Base-by-base conservation (phyloP, 2,329 filamentous ascomycete genomes). In the Sporothrix humicola region DNA sequence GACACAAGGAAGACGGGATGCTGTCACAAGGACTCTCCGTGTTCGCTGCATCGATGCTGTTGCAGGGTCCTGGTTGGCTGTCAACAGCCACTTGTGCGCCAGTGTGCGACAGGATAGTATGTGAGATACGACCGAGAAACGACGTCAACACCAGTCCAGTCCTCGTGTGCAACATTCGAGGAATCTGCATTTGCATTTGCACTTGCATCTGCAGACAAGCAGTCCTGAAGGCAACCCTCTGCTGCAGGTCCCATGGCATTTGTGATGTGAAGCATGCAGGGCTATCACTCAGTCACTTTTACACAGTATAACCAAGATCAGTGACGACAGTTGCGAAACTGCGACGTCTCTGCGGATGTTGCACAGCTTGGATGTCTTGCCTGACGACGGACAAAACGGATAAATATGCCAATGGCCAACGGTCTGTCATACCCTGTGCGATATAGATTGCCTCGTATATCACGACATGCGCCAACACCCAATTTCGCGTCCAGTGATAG, bases 391-490 rank as follows among this genome's bases (percentile, higher is more conserved):
- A 50, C 63, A 50, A 50, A 6, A 37, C 7, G 31, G 31, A 37
- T 1, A 37, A 37, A 37, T 6, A 5, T 1, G 31, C 31, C 31
- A 37, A 26, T 20, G 20, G 8, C 26, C 44, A 50, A 17, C 12
- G 44, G 59, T 23, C 37, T 23, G 59, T 44, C 42, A 20, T 26
- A 12, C 37, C n/a, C n/a, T 23, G 61, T 48, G 61, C 37, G 42
- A 66, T 61, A 48, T 68, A 68, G 46, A 52, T 68, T 68, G 23
- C 63, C 63, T 68, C 44, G 63, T 66, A 66, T 68, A 52, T 63
- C 59, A 63, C 59, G n/a, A 46, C 59, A 63, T 68, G 63, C 46
- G 46, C 65, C 46, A 52, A 20, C 8, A 68, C 23, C 48, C 65
- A 52, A 68, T 31, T 37, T 68, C 61, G 23, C 65, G n/a, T 3